Conservation (phyloP, 306 rosid species). For the Pyrus pyrifolia region DNA sequence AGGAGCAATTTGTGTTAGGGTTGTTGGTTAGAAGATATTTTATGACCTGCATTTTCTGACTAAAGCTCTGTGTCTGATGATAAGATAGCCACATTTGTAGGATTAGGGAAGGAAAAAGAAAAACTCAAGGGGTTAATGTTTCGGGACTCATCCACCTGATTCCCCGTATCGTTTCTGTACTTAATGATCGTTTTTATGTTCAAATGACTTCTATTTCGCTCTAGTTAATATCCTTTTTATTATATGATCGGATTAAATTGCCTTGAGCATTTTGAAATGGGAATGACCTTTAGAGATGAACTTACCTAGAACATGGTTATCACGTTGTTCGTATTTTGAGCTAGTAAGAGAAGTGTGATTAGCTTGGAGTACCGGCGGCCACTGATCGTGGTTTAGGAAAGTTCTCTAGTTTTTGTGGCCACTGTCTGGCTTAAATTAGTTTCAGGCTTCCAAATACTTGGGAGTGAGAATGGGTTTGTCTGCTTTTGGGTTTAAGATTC, state of each 20-base stretch:
- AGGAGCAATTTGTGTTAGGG: slow-evolving; percentile 6
- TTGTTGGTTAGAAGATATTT: slow-evolving; percentile 18
- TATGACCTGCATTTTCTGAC: slow-evolving; percentile 19
- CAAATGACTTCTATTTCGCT: background rate
- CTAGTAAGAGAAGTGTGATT: no score
- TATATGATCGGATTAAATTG: background rate
- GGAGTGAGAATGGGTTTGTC: background rate
- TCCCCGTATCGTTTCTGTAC: slow-evolving; percentile 11
- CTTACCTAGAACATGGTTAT: background rate
- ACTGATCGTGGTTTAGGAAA: no score
- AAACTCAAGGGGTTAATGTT: background rate
- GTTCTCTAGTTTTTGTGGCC: no score
- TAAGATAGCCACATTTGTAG: slow-evolving; percentile 18
- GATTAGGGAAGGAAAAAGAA: slow-evolving; percentile 18
- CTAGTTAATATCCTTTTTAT: background rate
- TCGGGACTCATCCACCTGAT: background rate
- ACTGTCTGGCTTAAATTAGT: background rate
- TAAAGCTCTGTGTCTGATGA: slow-evolving; percentile 10
- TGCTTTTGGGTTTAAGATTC: background rate
- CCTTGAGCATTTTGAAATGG: background rate
- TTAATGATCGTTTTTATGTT: background rate
- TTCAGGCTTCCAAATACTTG: background rate
- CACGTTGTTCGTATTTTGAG: background rate
- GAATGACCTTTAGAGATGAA: background rate
- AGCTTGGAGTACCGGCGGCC: background rate